A percentile compares a stretch with the other conserved stretches of the same genome.
These are phyloP conservation scores for Acacia concinna DNA, from an alignment of 331 rosid genomes.

Conservation along the genomic window DNA sequence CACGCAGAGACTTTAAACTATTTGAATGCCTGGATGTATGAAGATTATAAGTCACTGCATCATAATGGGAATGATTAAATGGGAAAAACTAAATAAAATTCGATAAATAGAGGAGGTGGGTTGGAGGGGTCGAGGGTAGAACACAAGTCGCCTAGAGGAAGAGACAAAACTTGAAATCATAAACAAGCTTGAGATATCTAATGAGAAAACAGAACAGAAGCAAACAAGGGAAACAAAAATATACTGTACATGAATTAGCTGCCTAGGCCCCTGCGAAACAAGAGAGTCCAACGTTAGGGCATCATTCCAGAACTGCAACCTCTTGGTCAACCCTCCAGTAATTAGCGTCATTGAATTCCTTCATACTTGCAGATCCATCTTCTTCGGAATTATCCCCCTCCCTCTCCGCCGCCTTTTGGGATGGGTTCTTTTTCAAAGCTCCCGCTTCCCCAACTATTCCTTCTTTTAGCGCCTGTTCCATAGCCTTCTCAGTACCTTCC, in stretches of 20 bases:
- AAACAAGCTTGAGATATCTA: constrained; percentile 57
- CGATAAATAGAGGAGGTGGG: constrained; percentile 51
- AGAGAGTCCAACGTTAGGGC: constrained; percentile 25
- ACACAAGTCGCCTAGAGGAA: constrained; percentile 47
- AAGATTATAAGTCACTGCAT: background rate
- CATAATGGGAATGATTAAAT: background rate
- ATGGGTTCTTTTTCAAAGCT: constrained; percentile 68
- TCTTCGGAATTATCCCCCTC: constrained; percentile 80
- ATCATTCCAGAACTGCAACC: constrained; percentile 78
- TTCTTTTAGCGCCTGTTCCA: constrained; percentile 93
- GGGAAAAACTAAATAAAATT: constrained; percentile 29
- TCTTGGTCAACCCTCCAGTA: constrained; percentile 98
- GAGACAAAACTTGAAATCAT: constrained; percentile 59
- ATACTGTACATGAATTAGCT: constrained; percentile 74
- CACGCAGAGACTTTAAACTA: background rate
- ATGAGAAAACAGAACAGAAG: constrained; percentile 45
- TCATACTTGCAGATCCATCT: constrained; percentile 60
- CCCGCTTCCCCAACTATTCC: constrained; percentile 97
- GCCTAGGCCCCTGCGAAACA: constrained; percentile 40
- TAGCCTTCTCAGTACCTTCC: constrained; percentile 88
- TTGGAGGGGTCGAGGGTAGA: constrained; percentile 39
- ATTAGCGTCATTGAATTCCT: constrained; percentile 94
- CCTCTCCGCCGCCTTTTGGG: constrained; percentile 59
- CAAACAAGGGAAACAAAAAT: constrained; percentile 61
- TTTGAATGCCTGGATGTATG: background rate